Percentiles rank a stretch among this genome's conserved stretches.
phyloP scores from a whole-genome alignment of 805 yeast genomes.

The Kurtzmaniella fragi region DNA sequence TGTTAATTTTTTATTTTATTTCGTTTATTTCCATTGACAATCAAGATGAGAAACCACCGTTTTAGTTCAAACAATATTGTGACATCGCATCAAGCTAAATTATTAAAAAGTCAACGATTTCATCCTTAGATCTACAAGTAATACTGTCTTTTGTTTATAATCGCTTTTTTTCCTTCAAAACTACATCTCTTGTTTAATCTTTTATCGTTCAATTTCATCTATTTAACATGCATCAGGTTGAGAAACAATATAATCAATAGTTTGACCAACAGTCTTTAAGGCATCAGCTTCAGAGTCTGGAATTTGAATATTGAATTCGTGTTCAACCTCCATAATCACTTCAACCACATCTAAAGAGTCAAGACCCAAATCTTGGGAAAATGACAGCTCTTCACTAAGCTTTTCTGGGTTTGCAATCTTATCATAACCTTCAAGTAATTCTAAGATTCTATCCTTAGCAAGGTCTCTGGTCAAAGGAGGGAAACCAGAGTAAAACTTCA shows the following conservation, averaged over 20 bases:
- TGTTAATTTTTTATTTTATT: no score
- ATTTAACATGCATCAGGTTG: slow-evolving; percentile 39
- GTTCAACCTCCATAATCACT: slow-evolving; percentile 44
- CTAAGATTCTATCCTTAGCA: slow-evolving; percentile 57
- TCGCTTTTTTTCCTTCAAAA: no score
- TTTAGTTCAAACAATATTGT: no score
- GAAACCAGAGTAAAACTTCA: slow-evolving; percentile 47
- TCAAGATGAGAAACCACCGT: no score
- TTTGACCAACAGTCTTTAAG: slow-evolving; percentile 43
- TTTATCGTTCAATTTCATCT: background rate
- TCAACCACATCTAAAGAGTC: slow-evolving; percentile 45
- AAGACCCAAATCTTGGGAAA: slow-evolving; percentile 39
- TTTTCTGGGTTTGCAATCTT: slow-evolving; percentile 41
- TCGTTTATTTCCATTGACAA: no score
- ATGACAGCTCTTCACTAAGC: slow-evolving; percentile 31
- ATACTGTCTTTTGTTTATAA: no score
- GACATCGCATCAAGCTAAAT: no score
- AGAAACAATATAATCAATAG: slow-evolving; percentile 36
- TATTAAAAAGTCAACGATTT: no score
- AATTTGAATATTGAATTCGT: slow-evolving; percentile 43
- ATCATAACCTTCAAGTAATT: slow-evolving; percentile 60
- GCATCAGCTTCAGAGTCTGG: slow-evolving; percentile 44
- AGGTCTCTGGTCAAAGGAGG: slow-evolving; percentile 60
- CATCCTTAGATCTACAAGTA: no score
- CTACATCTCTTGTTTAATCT: no score